Conservation (phyloP, 2,329 filamentous ascomycete species). For the Claviceps humidiphila region DNA sequence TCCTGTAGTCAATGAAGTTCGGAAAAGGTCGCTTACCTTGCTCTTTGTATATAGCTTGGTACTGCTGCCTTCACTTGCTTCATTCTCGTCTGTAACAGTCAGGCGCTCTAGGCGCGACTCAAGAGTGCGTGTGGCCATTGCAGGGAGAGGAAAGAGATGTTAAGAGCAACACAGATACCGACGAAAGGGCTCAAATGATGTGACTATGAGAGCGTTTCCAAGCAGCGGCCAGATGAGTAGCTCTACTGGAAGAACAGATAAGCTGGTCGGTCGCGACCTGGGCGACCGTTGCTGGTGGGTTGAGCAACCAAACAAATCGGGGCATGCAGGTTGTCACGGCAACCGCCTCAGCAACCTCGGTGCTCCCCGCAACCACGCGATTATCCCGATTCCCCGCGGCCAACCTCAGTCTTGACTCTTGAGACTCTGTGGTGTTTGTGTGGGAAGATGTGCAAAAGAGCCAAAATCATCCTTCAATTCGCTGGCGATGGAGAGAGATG, state of each 20-base stretch:
- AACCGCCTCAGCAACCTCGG: background rate
- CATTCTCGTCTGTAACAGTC: constrained; percentile 81
- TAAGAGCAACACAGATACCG: background rate
- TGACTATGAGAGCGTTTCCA: background rate
- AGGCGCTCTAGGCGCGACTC: constrained; percentile 85
- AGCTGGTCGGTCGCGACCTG: background rate
- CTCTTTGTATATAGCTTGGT: constrained; percentile 49
- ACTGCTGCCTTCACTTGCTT: constrained; percentile 36
- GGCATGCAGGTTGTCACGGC: constrained; percentile 3
- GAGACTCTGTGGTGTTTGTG: background rate
- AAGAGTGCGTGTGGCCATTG: constrained; percentile 62
- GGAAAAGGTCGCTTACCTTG: constrained; percentile 46
- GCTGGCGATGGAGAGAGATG: background rate
- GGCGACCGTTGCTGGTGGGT: background rate
- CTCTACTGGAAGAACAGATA: background rate
- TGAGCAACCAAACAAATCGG: constrained; percentile 1
- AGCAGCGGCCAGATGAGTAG: background rate
- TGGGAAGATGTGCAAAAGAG: background rate
- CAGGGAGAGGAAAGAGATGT: background rate
- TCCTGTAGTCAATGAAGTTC: background rate
- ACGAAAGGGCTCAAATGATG: background rate
- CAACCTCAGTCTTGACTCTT: background rate
- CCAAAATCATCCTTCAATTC: background rate
- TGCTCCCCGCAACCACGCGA: background rate
- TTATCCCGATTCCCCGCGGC: too few relatives aligned